Base-by-base conservation (phyloP, 2,329 filamentous ascomycete genomes). In the Aspergillus latus region DNA sequence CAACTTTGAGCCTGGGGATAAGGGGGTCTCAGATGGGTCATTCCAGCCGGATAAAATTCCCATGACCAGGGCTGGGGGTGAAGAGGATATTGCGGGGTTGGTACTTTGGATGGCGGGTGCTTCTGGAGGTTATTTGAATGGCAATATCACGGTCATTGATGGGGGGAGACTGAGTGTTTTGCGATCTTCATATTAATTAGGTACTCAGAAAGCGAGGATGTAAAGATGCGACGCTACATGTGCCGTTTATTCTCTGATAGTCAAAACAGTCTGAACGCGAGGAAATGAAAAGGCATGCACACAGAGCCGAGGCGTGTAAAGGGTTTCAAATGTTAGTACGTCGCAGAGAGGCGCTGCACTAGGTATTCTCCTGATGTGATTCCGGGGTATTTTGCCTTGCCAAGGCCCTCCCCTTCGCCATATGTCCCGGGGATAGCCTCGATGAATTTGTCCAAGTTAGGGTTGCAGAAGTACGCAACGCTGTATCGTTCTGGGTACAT, bases 401-500 rank as follows among this genome's bases (percentile, higher is more conserved):
- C 75, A 58, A 88, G 73, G 52, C 81, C 79, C 2, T 74, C 75
- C 1, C 73, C 76, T 3, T 74, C 75, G 1, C 73, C 76, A 68
- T 84, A 93, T 0, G 91, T 96, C 0, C 89, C 89, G 0, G 90
- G 91, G 44, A 96, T 84, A 1, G 87, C 89, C 64, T 94, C 88
- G 62, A 96, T 95, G 54, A 83, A 77, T 63, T 81, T 83, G 58
- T 89, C 83, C 69, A 85, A 88, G 68, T 95, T 92, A 7, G 91
- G 90, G 64, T 95, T 93, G 78, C 91, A 95, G 71, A 96, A 95
- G 76, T 95, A 97, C 65, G 92, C 92, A 68, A 97, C 88, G 65
- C 88, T 93, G 69, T 97, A 97, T 39, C 89, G 80, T 0, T 90
- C 80, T 1, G 91, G 90, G 71, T 95, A 88, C 15, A 67, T 64